Base-by-base conservation (phyloP, 441 rosid genomes). In the Metrosideros polymorpha region DNA sequence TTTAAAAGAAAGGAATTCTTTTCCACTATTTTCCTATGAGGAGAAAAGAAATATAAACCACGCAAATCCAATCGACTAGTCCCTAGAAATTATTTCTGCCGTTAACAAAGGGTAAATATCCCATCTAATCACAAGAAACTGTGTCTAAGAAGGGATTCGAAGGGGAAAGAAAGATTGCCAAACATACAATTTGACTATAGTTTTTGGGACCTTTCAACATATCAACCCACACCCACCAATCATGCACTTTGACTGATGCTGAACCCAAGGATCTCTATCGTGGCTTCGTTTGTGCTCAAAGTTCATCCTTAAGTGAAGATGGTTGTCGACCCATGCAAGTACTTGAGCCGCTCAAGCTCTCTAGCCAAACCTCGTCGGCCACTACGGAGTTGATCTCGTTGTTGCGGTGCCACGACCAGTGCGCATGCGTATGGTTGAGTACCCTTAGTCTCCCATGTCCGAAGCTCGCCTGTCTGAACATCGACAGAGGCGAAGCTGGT, bases 351-450 rank as follows among this genome's bases (percentile, higher is more conserved):
- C 90, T 88, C 89, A 93, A 90, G 85, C 91, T 93, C 42, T 93
- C 89, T 25, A 93, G 86, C 95, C 93, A 91, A 12, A 92, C 59
- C 85, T 93, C 94, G 71, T 94, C 97, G 0, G 95, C 95, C 27
- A 91, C 83, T 27, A 87, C 32, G 0, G 97, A 76, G 63, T 91
- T 84, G 1, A 97, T 84, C 45, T 96, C 98, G 30, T 94, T 87
- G 94, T 97, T 96, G 63, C 96, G 93, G 75, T 92, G 96, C 99
- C 99, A 97, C 6, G 97, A 94, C 99, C 99, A 97, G 14, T 92
- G 94, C 19, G 95, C 97, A 10, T 90, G 92, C 10, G 85, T 89
- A 53, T 82, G 92, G 24, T 93, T 90, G 19, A 90, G 9, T 55
- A 93, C 86, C 85, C 86, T 93, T 83, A 93, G 71, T 84, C 95